Evolutionary conservation across 768 basidiomycete species (phyloP), one percentile per base, ranked within the genome.

Genomic region (Serendipita vermifera): DNA sequence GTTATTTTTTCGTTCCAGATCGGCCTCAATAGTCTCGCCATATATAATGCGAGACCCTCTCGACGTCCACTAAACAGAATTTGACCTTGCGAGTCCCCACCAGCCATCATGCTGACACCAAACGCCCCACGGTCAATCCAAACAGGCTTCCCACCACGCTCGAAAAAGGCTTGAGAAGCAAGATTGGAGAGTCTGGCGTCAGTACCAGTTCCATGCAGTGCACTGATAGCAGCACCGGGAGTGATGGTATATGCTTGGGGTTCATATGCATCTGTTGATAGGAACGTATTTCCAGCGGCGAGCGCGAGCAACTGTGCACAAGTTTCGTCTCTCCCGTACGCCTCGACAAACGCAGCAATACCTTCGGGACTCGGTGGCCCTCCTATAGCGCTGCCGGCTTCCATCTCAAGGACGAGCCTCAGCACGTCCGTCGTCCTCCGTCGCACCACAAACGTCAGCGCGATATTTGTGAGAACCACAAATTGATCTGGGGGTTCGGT

Each of bases 301-400:
- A 97, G 76, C 9, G 83, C 85, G 13, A 94, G 76, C 15, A 90
- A 78, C 87, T 96, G 93, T 3, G 88, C 84, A 62, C 90, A 93
- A 2, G 88, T 85, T 64, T 94, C 87, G 66, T 92, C 87, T 55
- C 89, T 79, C 41, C 92, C 91, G 67, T 61, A 83, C 91, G 81
- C 86, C 62, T 89, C 83, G 54, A 84, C 75, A 65, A 93, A 91
- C 56, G 85, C 81, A 35, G 84, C 78, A 56, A 91, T 81, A 5
- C 27, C 46, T 7, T 15, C 27, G n/a, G 26, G 46, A n/a, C 11
- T 31, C n/a, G 46, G 46, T 22, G 24, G 24, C n/a, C 46, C 46
- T n/a, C 15, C 46, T 15, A 51, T 83, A 20, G 80, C 80, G 62
- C 89, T 83, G 1, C 80, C 77, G 54, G 91, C 85, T 40, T 84